Percentiles rank a stretch among this genome's conserved stretches.
Conservation (phyloP, 257 asterid species). For the Solanum virginianum region DNA sequence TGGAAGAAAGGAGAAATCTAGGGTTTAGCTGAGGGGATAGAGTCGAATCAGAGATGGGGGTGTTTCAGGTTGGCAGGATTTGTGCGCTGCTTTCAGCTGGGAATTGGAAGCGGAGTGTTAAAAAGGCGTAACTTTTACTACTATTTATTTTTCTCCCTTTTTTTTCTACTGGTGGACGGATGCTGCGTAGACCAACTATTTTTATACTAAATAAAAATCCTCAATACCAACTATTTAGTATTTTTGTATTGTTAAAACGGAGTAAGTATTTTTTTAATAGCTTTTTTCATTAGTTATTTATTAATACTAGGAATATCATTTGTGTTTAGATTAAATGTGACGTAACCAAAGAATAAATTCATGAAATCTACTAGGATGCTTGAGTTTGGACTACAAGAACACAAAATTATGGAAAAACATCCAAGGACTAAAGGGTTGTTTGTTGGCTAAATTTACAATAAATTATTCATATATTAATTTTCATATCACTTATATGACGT, state of each 20-base stretch:
- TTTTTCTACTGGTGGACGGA: not conserved
- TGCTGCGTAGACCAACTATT: not conserved
- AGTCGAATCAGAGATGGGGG: not conserved
- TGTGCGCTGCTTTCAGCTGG: not conserved
- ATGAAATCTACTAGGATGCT: not conserved
- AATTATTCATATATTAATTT: no score
- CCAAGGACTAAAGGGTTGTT: not conserved
- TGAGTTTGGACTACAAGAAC: not conserved
- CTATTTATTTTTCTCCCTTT: not conserved
- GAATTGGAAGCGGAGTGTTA: not conserved
- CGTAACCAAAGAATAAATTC: not conserved
- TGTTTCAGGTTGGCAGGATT: not conserved
- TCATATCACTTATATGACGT: no score
- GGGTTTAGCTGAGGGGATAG: not conserved
- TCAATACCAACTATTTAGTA: no score
- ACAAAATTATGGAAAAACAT: not conserved
- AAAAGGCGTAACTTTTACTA: not conserved
- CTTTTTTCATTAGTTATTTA: no score
- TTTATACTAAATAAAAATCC: not conserved
- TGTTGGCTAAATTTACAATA: no score
- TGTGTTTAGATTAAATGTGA: not conserved
- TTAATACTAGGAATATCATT: no score
- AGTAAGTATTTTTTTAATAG: no score
- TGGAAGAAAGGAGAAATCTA: not conserved
- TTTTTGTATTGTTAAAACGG: no score